Conservation (phyloP, 139 green algal species). For the Tetraselmis chui region DNA sequence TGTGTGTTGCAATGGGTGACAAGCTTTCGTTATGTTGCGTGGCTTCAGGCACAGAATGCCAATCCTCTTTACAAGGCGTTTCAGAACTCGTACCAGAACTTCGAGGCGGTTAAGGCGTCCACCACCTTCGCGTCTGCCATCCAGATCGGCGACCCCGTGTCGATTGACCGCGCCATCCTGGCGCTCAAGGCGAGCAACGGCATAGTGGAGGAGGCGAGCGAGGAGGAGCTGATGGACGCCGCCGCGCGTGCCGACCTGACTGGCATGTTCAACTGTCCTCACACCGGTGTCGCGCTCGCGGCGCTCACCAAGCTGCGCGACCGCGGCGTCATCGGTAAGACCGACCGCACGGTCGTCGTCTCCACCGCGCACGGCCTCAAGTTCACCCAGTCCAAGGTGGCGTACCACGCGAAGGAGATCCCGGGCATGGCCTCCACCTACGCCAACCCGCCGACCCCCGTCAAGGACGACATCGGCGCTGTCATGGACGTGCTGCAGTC, state of each 20-base stretch:
- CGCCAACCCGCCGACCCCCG: conserved; percentile 89
- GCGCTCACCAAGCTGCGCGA: conserved; percentile 93
- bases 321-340: conserved; percentile 71
- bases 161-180: conserved; percentile 93
- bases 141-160: conserved; percentile 98
- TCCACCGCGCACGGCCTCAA: conserved; percentile 97
- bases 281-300: conserved; percentile 85
- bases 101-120: conserved; percentile 84
- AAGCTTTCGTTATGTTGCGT: no score
- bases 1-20: no score
- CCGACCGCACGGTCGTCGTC: conserved; percentile 91
- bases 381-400: conserved; percentile 94
- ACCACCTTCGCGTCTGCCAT: conserved; percentile 96
- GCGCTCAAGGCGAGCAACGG: conserved; percentile 85
- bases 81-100: conserved; percentile 66
- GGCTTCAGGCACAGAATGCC: conserved; percentile 79
- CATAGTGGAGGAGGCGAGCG: conserved; percentile 95
- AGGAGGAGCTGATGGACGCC: conserved; percentile 99
- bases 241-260: conserved; percentile 52
- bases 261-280: conserved; percentile 90
- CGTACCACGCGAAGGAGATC: conserved; percentile 87
- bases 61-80: conserved; percentile 97
- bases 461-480: conserved; percentile 79
- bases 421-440: conserved; percentile 58
- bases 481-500: conserved; percentile 90